These are phyloP conservation scores for Cnidoscolus chayamansa DNA, from an alignment of 441 rosid species.

Conservation along the genomic window DNA sequence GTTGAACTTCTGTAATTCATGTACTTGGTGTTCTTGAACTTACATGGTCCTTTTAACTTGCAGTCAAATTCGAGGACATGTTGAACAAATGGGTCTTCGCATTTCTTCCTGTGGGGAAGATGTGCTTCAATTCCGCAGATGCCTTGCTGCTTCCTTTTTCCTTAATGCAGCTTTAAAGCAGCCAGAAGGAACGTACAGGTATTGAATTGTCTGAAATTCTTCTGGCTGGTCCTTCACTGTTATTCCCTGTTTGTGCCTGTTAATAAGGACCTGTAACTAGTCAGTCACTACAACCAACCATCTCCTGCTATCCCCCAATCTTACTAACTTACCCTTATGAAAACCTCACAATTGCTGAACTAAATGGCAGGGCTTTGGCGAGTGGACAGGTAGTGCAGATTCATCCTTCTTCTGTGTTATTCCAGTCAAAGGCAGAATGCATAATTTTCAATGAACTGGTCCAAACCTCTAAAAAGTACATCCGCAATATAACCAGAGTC, in stretches of 20 bases:
- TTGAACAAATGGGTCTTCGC: constrained; percentile 72
- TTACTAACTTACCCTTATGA: not conserved
- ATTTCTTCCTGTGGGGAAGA: constrained; percentile 80
- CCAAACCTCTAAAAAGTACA: constrained; percentile 75
- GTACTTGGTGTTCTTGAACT: constrained; percentile 8
- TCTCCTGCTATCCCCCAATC: constrained; percentile 1
- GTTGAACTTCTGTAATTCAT: constrained; percentile 9
- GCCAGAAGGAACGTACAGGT: constrained; percentile 86
- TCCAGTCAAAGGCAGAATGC: constrained; percentile 71
- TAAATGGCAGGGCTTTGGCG: constrained; percentile 72
- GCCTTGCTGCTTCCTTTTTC: constrained; percentile 90
- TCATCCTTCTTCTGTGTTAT: constrained; percentile 82
- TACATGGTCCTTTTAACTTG: constrained; percentile 24
- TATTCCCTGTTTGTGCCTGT: constrained; percentile 1
- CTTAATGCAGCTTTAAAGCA: constrained; percentile 90
- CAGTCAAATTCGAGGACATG: constrained; percentile 78
- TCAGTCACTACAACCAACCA: constrained; percentile 10
- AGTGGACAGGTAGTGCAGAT: constrained; percentile 76
- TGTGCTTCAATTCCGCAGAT: constrained; percentile 71
- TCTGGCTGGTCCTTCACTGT: constrained; percentile 11
- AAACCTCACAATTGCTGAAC: constrained; percentile 13
- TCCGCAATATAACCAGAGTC: constrained; percentile 66
- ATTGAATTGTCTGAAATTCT: constrained; percentile 18
- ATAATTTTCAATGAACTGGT: constrained; percentile 76
- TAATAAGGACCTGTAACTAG: not conserved